Base-by-base conservation (phyloP, 2,329 filamentous ascomycete species). In the Chaetomium sp. region DNA sequence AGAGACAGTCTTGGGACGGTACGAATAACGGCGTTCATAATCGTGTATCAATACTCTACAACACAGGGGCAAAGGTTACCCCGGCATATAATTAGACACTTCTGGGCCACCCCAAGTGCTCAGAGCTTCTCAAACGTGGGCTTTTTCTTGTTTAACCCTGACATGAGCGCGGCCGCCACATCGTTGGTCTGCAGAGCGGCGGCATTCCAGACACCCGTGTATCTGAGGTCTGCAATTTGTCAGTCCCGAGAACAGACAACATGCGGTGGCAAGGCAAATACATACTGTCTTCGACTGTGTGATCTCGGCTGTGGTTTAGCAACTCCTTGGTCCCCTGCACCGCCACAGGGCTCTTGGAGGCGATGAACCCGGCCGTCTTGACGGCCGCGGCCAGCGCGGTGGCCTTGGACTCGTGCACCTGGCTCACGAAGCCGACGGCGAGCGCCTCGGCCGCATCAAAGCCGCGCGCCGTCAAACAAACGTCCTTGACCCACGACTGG, bases 301-400 rank as follows among this genome's bases (percentile, higher is more conserved):
- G 87, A 76, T 96, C 93, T 71, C 91, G 84, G 38, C 89, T 90
- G 74, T 89, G 92, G 76, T 95, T 93, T 74, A 97, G 75, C 67
- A 96, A 78, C 78, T 95, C 90, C 81, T 97, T 97, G 9, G 93
- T 96, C 6, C 91, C 89, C 79, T 92, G 87, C 68, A 94, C 90
- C 1, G 92, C 93, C 25, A 98, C 88, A 0, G 94, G 94, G 73
- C 91, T 95, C 84, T 97, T 97, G 21, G 76, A 80, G 31, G 91
- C 90, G 65, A 97, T 85, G 72, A 87, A 71, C 12, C 73, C 77
- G 0, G 89, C 92, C 72, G 91, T 73, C 67, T 85, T 81, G 66
- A 93, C 56, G 0, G 84, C 92, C 45, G 83, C 84, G 49, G 79
- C 78, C 27, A 96, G 74, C 2, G 89, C 85, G 51, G 82, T 83